phyloP scores from a whole-genome alignment of 140 eudicot species.

The Cichorium intybus region DNA sequence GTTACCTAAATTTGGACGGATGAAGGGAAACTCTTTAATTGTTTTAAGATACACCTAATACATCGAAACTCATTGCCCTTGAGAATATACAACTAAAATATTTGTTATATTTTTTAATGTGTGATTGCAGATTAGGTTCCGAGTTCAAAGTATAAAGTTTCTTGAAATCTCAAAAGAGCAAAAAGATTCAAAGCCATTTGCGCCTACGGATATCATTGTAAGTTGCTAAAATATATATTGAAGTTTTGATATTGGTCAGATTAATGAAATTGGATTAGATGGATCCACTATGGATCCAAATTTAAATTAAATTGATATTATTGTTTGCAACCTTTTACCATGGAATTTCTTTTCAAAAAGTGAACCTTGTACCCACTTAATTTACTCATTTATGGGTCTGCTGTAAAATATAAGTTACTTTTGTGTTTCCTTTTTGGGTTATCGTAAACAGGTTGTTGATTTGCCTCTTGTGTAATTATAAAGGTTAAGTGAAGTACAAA shows the following conservation, averaged over 20 bases:
- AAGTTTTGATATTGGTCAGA: background rate
- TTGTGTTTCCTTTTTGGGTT: conserved; percentile 14
- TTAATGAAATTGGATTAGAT: no score
- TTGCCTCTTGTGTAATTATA: conserved; percentile 5
- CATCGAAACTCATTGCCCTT: no score
- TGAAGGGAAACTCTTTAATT: no score
- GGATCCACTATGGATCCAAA: no score
- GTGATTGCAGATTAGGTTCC: conserved; percentile 65
- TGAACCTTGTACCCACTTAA: conserved; percentile 67
- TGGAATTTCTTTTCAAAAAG: conserved; percentile 32
- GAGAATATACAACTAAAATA: background rate
- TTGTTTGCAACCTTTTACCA: conserved; percentile 36
- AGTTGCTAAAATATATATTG: conserved; percentile 21
- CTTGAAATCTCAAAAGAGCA: conserved; percentile 62
- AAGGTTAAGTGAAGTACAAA: no score
- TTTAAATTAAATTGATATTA: conserved; percentile 48
- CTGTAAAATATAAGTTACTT: no score
- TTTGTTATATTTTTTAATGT: background rate
- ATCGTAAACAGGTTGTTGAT: conserved; percentile 4
- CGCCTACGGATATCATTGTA: conserved; percentile 84
- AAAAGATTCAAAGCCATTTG: conserved; percentile 54
- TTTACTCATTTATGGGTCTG: conserved; percentile 22
- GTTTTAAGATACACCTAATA: no score
- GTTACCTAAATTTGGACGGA: no score
- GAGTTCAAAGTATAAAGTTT: conserved; percentile 54